phyloP scores from a whole-genome alignment of 192 early-diverging fungal genomes.

The Coemansia sp. region DNA sequence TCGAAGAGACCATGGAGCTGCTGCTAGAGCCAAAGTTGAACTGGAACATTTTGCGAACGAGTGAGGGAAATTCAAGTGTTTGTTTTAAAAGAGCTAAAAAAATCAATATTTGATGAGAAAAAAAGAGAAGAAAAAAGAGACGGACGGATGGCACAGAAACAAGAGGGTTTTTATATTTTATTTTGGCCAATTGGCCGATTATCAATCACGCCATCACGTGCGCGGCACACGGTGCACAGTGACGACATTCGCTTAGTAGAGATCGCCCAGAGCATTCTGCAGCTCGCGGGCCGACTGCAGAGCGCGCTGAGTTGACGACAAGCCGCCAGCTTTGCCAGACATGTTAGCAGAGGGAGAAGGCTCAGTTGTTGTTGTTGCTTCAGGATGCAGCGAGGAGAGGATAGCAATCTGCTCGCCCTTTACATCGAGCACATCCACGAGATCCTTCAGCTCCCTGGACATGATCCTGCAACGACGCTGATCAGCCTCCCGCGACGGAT shows the following conservation, averaged over 20 bases:
- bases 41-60: neutral
- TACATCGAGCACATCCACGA: conserved; percentile 52
- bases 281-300: conserved; percentile 35
- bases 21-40: conserved; percentile 7
- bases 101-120: neutral
- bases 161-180: too few species aligned
- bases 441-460: conserved; percentile 51
- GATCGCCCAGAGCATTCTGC: conserved; percentile 47
- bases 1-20: neutral
- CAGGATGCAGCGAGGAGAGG: conserved; percentile 37
- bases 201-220: neutral
- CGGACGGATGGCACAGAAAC: too few species aligned
- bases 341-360: neutral
- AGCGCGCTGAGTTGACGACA: conserved; percentile 21
- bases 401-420: conserved; percentile 58
- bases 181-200: neutral
- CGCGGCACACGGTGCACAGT: too few species aligned
- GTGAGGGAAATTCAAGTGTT: neutral
- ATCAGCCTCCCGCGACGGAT: conserved; percentile 22
- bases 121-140: neutral
- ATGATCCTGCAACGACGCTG: conserved; percentile 34
- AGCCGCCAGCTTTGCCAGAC: neutral
- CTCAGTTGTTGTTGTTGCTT: too few species aligned
- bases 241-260: conserved; percentile 16
- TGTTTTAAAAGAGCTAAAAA: neutral